These are phyloP conservation scores for Podospora sp. DNA, from an alignment of 495 filamentous ascomycete genomes.

Conservation along the genomic window DNA sequence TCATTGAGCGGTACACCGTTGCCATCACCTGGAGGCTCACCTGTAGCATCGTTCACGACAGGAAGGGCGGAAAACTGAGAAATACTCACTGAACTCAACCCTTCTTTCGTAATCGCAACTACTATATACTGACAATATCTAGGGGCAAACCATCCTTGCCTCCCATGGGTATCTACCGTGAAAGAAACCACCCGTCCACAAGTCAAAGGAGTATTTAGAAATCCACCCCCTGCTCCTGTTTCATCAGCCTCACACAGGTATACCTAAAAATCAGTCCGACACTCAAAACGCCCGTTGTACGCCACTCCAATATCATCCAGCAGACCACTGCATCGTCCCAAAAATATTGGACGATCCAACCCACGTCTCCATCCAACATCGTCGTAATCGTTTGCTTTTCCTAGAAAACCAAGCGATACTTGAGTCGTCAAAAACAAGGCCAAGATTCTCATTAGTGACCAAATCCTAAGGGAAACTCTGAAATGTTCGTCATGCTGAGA, in stretches of 20 bases:
- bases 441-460: background rate
- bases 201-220: background rate
- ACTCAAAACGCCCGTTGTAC: no score
- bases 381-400: background rate
- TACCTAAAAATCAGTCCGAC: no score
- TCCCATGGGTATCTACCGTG: background rate
- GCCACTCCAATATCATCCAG: no score
- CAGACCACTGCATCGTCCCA: background rate
- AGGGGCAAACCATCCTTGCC: background rate
- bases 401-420: background rate
- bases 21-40: no score
- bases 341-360: background rate
- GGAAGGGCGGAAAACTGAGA: background rate
- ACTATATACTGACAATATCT: background rate
- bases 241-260: background rate
- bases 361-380: background rate
- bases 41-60: no score
- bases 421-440: background rate
- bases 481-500: background rate
- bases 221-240: background rate
- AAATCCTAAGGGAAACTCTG: background rate
- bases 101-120: background rate
- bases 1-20: no score
- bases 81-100: background rate
- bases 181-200: background rate